These are phyloP conservation scores for Floccularia luteovirens DNA, from an alignment of 768 basidiomycete species.

Conservation along the genomic window DNA sequence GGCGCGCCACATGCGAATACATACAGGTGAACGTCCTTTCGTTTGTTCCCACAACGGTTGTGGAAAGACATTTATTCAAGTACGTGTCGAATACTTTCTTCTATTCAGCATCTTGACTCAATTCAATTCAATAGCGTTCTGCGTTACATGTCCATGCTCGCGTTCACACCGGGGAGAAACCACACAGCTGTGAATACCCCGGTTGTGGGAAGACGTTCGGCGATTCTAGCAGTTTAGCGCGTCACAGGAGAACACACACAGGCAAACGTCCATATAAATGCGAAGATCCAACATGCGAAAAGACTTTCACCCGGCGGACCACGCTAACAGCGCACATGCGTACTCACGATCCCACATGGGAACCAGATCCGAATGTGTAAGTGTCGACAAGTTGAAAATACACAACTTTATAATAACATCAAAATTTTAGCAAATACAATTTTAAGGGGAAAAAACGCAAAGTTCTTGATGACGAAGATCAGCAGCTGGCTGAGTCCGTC, in stretches of 20 bases:
- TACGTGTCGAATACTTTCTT: slow-evolving; percentile 18
- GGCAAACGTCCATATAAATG: slow-evolving; percentile 85
- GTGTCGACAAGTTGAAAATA: slow-evolving; percentile 16
- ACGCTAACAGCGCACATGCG: slow-evolving; percentile 85
- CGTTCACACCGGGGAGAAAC: slow-evolving; percentile 91
- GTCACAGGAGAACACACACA: slow-evolving; percentile 85
- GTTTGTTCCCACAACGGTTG: slow-evolving; percentile 65
- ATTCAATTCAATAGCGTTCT: slow-evolving; percentile 51
- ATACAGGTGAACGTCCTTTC: slow-evolving; percentile 86
- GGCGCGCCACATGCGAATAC: slow-evolving; percentile 80
- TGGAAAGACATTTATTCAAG: slow-evolving; percentile 91
- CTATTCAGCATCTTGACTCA: slow-evolving; percentile 8
- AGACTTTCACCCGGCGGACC: slow-evolving; percentile 82
- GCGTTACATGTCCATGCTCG: slow-evolving; percentile 85
- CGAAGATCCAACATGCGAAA: slow-evolving; percentile 75
- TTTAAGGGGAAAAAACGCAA: slow-evolving; percentile 71
- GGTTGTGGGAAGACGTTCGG: slow-evolving; percentile 85
- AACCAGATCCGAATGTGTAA: slow-evolving; percentile 77
- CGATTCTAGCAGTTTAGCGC: slow-evolving; percentile 86
- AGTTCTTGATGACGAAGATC: slow-evolving; percentile 50
- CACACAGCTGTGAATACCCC: slow-evolving; percentile 85
- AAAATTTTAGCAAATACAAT: slow-evolving; percentile 64
- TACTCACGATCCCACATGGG: slow-evolving; percentile 80
- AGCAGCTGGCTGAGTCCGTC: slow-evolving; percentile 64
- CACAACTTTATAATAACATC: slow-evolving; percentile 8